phyloP scores from a whole-genome alignment of 345 rosid species.

The Gossypium anomalum region DNA sequence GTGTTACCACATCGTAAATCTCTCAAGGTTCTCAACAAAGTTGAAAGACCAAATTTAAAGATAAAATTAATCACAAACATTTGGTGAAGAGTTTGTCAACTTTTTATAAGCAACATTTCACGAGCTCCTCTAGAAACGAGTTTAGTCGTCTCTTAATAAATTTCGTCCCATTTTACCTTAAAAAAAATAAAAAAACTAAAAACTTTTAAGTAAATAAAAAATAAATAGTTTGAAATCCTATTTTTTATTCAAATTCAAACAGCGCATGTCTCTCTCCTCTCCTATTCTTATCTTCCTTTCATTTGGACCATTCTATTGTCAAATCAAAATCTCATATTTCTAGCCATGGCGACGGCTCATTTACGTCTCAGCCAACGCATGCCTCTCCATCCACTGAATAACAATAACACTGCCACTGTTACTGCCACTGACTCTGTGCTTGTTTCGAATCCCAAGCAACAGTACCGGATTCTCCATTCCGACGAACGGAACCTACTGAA shows the following conservation, averaged over 20 bases:
- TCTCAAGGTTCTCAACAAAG: too few species aligned
- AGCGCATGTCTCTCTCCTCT: slow-evolving; percentile 29
- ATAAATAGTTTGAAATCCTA: background rate
- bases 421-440: background rate
- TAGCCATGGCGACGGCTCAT: slow-evolving; percentile 19
- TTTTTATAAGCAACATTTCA: too few species aligned
- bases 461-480: slow-evolving; percentile 13
- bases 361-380: slow-evolving; percentile 39
- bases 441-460: slow-evolving; percentile 26
- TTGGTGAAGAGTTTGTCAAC: too few species aligned
- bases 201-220: too few species aligned
- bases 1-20: too few species aligned
- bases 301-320: background rate
- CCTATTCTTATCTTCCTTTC: background rate
- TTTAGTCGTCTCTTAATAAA: too few species aligned
- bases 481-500: slow-evolving; percentile 46
- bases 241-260: background rate
- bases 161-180: too few species aligned
- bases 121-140: too few species aligned
- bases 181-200: too few species aligned
- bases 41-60: too few species aligned
- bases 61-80: too few species aligned
- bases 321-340: background rate
- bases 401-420: background rate
- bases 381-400: slow-evolving; percentile 64